A percentile compares a stretch with the other conserved stretches of the same genome.
These are phyloP conservation scores for Candida caryicola DNA, from an alignment of 805 yeast species.

Conservation along the genomic window DNA sequence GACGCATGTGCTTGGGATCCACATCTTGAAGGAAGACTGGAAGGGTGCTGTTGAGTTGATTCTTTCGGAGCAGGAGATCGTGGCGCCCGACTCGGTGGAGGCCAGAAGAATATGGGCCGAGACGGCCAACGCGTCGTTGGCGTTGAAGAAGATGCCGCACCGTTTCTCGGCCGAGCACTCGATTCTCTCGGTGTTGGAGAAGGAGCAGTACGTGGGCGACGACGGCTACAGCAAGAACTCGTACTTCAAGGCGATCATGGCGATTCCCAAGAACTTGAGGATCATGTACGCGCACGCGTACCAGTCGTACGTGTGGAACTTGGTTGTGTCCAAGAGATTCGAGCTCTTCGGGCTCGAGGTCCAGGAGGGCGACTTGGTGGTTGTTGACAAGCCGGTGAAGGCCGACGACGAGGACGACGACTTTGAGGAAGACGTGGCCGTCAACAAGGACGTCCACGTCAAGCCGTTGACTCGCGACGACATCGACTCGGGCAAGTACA, in stretches of 20 bases:
- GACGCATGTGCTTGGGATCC: slow-evolving; percentile 81
- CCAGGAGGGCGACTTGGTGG: slow-evolving; percentile 79
- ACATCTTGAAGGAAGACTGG: slow-evolving; percentile 72
- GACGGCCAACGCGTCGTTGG: slow-evolving; percentile 60
- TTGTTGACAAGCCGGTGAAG: slow-evolving; percentile 26
- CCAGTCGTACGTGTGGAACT: slow-evolving; percentile 94
- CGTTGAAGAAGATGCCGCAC: slow-evolving; percentile 79
- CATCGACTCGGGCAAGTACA: slow-evolving; percentile 50
- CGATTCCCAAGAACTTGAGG: slow-evolving; percentile 87
- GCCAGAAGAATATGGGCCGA: slow-evolving; percentile 82
- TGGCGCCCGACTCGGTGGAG: slow-evolving; percentile 76
- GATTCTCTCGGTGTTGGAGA: slow-evolving; percentile 58
- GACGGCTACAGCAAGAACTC: slow-evolving; percentile 47
- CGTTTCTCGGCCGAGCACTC: slow-evolving; percentile 83
- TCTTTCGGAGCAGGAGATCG: slow-evolving; percentile 81
- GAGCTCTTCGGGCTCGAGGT: slow-evolving; percentile 65
- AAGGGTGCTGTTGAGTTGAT: slow-evolving; percentile 74
- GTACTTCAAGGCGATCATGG: slow-evolving; percentile 78
- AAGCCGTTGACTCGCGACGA: slow-evolving; percentile 75
- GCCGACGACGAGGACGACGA: slow-evolving; percentile 37
- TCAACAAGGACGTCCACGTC: slow-evolving; percentile 59
- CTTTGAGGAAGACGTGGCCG: slow-evolving; percentile 70
- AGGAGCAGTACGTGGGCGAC: slow-evolving; percentile 44
- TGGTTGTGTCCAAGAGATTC: slow-evolving; percentile 74
- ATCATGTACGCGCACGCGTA: slow-evolving; percentile 97